A percentile compares a stretch with the other conserved stretches of the same genome.
Evolutionary conservation across 139 green algal species (phyloP).

Genomic region (Deuterostichococcus epilithicus): DNA sequence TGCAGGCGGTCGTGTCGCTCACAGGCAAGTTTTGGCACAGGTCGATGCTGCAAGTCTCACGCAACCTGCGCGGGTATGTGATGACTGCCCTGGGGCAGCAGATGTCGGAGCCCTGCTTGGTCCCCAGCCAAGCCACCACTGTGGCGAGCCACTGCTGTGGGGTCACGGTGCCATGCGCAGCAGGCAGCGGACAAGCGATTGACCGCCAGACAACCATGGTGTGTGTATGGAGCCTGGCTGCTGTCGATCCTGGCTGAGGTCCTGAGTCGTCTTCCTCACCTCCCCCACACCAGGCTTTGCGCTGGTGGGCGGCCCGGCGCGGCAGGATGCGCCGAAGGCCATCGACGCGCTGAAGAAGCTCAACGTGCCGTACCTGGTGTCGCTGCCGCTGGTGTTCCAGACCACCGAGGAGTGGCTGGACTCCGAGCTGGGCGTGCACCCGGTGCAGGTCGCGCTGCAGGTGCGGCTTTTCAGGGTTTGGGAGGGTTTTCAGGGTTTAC

Average conservation of each 20-base stretch:
- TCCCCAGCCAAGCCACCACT: too few relatives aligned
- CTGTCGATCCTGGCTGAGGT: too few relatives aligned
- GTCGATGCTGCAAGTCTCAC: not conserved
- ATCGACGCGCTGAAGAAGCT: constrained; percentile 91
- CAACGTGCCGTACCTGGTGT: constrained; percentile 97
- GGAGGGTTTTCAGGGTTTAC: not conserved
- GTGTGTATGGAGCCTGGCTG: not conserved
- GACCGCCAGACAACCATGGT: too few relatives aligned
- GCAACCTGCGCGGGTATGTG: too few relatives aligned
- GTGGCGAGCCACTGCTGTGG: too few relatives aligned
- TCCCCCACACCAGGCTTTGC: constrained; percentile 71
- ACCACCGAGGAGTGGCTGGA: constrained; percentile 99
- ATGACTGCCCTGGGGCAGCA: too few relatives aligned
- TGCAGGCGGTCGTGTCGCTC: constrained; percentile 90
- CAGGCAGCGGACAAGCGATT: too few relatives aligned
- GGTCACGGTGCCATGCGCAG: too few relatives aligned
- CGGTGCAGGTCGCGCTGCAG: constrained; percentile 95
- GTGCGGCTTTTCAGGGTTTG: constrained; percentile 29
- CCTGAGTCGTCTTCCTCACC: too few relatives aligned
- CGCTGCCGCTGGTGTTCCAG: constrained; percentile 98
- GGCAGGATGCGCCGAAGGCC: constrained; percentile 96
- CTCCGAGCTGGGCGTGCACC: constrained; percentile 93
- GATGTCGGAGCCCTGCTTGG: too few relatives aligned
- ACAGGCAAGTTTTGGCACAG: constrained; percentile 44
- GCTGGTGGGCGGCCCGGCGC: constrained; percentile 89